Evolutionary conservation across 2,329 filamentous ascomycete species (phyloP).

Genomic region (Xylariaceae sp.): DNA sequence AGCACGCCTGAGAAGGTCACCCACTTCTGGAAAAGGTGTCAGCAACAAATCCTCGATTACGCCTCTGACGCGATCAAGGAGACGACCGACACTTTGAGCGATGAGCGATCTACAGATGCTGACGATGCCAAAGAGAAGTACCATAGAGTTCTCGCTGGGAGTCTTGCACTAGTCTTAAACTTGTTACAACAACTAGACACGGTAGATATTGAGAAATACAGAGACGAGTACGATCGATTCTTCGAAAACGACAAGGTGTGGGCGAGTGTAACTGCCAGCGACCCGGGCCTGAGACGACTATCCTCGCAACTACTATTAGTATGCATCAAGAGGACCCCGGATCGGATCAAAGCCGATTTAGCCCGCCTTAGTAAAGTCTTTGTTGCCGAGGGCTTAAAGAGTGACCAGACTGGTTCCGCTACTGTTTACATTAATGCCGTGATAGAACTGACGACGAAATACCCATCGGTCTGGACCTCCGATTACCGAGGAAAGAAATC

Average conservation of each 20-base stretch:
- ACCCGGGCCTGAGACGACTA: constrained; percentile 57
- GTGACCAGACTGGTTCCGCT: constrained; percentile 75
- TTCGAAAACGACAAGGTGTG: constrained; percentile 71
- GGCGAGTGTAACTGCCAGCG: constrained; percentile 69
- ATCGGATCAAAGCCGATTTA: constrained; percentile 56
- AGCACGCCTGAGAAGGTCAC: constrained; percentile 78
- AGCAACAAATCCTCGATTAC: constrained; percentile 80
- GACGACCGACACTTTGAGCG: constrained; percentile 81
- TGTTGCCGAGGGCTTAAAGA: constrained; percentile 74
- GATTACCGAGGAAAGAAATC: constrained; percentile 59
- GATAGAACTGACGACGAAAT: constrained; percentile 65
- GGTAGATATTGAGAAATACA: constrained; percentile 64
- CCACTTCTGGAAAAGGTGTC: constrained; percentile 81
- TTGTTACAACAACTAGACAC: constrained; percentile 56
- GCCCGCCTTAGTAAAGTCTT: constrained; percentile 63
- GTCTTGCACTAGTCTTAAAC: constrained; percentile 60
- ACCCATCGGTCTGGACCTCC: constrained; percentile 77
- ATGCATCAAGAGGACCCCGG: constrained; percentile 54
- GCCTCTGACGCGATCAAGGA: constrained; percentile 82
- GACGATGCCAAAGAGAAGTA: constrained; percentile 91
- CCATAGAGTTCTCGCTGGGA: constrained; percentile 69
- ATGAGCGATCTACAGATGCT: constrained; percentile 80
- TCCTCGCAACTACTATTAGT: constrained; percentile 57
- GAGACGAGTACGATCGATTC: constrained; percentile 67
- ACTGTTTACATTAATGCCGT: constrained; percentile 73